Conservation (phyloP, 306 rosid species). For the Rubus idaeus region DNA sequence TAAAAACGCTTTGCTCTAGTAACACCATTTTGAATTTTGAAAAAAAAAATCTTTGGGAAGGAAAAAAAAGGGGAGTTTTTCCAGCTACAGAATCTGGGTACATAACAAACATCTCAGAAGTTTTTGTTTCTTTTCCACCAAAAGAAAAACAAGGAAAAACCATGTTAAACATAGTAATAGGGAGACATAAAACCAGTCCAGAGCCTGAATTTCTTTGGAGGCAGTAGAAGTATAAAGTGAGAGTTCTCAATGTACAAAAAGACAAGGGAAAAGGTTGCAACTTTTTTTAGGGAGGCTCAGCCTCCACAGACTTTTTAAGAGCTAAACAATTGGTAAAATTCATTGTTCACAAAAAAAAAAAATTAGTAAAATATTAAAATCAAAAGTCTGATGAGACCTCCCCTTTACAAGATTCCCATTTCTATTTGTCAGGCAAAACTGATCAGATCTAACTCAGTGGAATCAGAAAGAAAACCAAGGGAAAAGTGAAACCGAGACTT, state of each 20-base stretch:
- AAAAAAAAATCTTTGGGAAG: not conserved
- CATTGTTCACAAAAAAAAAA: no score
- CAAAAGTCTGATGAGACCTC: slow-evolving; percentile 21
- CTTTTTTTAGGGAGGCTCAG: slow-evolving; percentile 35
- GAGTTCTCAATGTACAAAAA: slow-evolving; percentile 37
- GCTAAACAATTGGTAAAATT: slow-evolving; percentile 28
- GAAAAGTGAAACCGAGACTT: slow-evolving; percentile 31
- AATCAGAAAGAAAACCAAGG: slow-evolving; percentile 30
- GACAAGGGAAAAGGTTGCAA: slow-evolving; percentile 48
- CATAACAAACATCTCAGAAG: not conserved
- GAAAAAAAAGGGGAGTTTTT: not conserved
- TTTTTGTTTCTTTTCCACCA: not conserved
- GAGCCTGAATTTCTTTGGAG: slow-evolving; percentile 23
- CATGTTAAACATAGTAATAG: not conserved
- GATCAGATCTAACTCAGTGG: slow-evolving; percentile 51
- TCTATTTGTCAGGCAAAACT: slow-evolving; percentile 50
- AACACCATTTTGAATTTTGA: not conserved
- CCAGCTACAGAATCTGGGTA: not conserved
- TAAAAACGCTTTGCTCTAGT: not conserved
- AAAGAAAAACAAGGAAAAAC: slow-evolving; percentile 5
- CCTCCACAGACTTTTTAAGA: slow-evolving; percentile 33
- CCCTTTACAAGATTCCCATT: slow-evolving; percentile 29
- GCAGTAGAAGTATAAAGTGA: slow-evolving; percentile 39
- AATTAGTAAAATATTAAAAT: slow-evolving; percentile 37
- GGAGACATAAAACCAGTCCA: slow-evolving; percentile 14